Evolutionary conservation across 768 basidiomycete genomes (phyloP), one percentile per base, ranked within the genome.

Genomic region (Pisolithus marmoratus): DNA sequence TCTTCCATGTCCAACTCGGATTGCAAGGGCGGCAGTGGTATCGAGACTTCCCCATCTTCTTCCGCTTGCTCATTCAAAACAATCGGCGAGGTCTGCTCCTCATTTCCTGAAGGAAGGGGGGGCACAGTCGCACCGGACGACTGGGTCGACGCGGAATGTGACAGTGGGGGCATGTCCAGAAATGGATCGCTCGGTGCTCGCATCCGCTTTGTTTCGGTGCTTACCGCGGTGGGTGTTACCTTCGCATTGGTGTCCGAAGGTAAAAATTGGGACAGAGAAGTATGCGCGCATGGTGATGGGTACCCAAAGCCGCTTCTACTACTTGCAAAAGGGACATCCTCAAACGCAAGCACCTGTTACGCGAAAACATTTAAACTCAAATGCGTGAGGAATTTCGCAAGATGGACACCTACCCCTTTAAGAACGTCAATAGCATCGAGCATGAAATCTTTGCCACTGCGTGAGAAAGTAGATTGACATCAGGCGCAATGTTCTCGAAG

Each of bases 371-470:
- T 19, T 44, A 20, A 55, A 54, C 22, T 57, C 46, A 48, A 23
- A 58, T 14, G 43, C 38, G 31, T 49, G 51, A 43, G 52, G 24
- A 19, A 43, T 61, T 54, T 59, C 12, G 22, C 54, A 54, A 67
- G 14, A 36, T 9, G 11, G 42, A 48, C n/a, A 75, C 85, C 60
- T 59, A 88, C 91, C 61, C 93, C 93, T 80, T 95, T 95, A 58
- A 94, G 82, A 44, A 93, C 72, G 59, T 90, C 84, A 51, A 94
- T 83, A 9, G 90, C 90, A 70, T 94, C 92, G 47, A 89, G 75
- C 91, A 94, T 94, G 67, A 95, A 95, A 59, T 93, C 89, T 69
- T 90, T 89, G 53, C 93, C 93, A 63, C 92, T 94, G 68, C 48
- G 54, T 59, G 64, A 58, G 56, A 62, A 51, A 63, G 23, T 26